Base-by-base conservation (phyloP, 306 rosid species). In the Leucaena leucocephala region DNA sequence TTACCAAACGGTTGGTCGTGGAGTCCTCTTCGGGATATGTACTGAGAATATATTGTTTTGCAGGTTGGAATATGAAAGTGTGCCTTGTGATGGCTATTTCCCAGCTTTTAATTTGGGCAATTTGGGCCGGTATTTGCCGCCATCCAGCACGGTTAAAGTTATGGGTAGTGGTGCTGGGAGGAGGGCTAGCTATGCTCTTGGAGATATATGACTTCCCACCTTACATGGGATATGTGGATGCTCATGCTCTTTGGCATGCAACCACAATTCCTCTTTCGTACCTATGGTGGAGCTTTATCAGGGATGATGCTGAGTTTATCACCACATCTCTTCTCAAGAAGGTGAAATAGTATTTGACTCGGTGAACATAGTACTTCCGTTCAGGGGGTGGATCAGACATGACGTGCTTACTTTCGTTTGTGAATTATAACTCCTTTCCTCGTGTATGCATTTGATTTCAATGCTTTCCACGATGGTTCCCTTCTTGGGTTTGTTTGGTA, bases 251-350 rank as follows among this genome's bases (percentile, higher is more conserved):
- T 63, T 83, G 91, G 91, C 90, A 90, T 58, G 96, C 98, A 52
- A 84, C 88, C 63, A 86, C 84, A 61, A 85, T 92, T 84, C 98
- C 99, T 66, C 83, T 90, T 22, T 84, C 99, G 21, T 95, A 83
- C 86, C 82, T 95, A 21, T 93, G 92, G 98, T 95, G 99, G 99
- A 90, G 94, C 85, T 93, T 90, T 78, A 85, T 90, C 78, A 89
- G 96, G 82, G 97, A 93, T 67, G 99, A 95, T 75, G 98, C 98
- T 2, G 98, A 91, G 85, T 93, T 86, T 80, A 83, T 86, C 74
- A 93, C 97, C 71, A 11, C 78, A 21, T 52, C 77, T 48, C 89
- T 87, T 68, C 89, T 86, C 54, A 93, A 95, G 91, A 95, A 95
- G 83, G 83, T 74, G 7, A 91, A 90, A 79, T 91, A 92, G 84